Evolutionary conservation across 352 stramenopile genomes (phyloP).

Genomic region (Phytophthora nicotianae): DNA sequence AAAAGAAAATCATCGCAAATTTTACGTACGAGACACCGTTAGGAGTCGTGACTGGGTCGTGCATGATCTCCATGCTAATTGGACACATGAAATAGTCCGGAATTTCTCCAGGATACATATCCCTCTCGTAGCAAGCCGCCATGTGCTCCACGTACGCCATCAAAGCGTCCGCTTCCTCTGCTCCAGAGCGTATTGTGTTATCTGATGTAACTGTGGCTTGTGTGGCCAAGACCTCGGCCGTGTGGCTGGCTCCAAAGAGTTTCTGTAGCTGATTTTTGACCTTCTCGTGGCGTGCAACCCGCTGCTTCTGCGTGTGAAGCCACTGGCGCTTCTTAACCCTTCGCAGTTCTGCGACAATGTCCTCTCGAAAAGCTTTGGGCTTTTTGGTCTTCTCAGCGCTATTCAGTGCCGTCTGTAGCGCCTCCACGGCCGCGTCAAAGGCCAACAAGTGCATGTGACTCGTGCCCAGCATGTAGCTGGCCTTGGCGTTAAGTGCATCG

Average conservation of each 20-base stretch:
- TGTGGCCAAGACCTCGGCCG: constrained; percentile 33
- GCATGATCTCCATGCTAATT: constrained; percentile 87
- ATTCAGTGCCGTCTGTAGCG: constrained; percentile 52
- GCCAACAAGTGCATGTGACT: constrained; percentile 54
- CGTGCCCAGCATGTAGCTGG: constrained; percentile 75
- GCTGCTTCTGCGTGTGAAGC: constrained; percentile 47
- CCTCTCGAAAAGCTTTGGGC: constrained; percentile 53
- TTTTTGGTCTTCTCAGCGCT: constrained; percentile 69
- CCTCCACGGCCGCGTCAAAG: constrained; percentile 56
- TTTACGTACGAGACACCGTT: constrained; percentile 76
- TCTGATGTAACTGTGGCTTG: constrained; percentile 2
- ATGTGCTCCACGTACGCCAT: constrained; percentile 73
- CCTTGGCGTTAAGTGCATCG: constrained; percentile 76
- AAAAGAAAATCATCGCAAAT: constrained; percentile 10
- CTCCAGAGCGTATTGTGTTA: not conserved
- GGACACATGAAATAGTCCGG: constrained; percentile 84
- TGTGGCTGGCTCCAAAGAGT: constrained; percentile 39
- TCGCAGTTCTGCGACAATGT: constrained; percentile 64
- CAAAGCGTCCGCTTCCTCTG: constrained; percentile 46
- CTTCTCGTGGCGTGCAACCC: constrained; percentile 46
- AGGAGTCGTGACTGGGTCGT: constrained; percentile 74
- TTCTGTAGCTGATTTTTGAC: constrained; percentile 46
- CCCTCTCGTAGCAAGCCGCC: constrained; percentile 45
- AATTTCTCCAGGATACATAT: constrained; percentile 58
- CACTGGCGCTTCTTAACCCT: constrained; percentile 74